These are phyloP conservation scores for Melampsora americana DNA, from an alignment of 1,284 basidiomycete genomes.

Conservation along the genomic window DNA sequence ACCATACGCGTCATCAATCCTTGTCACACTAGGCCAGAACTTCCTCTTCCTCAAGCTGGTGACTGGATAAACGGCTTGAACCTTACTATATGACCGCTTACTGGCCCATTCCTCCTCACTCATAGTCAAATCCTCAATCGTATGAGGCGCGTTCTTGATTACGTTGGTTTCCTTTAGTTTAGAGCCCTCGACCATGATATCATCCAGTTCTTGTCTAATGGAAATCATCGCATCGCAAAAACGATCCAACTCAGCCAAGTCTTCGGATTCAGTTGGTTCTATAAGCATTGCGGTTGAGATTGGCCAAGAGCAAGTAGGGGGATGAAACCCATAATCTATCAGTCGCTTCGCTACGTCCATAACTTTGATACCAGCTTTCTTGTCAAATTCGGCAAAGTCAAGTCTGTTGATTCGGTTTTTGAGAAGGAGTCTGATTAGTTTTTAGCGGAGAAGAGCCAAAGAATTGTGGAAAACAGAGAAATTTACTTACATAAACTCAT, in stretches of 20 bases:
- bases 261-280: conserved; percentile 91
- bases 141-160: conserved; percentile 90
- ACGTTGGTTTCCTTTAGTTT: conserved; percentile 72
- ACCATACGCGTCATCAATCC: conserved; percentile 71
- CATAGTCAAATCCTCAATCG: conserved; percentile 68
- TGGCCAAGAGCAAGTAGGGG: conserved; percentile 89
- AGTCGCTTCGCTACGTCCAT: conserved; percentile 93
- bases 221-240: conserved; percentile 97
- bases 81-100: conserved; percentile 56
- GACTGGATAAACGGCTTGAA: conserved; percentile 75
- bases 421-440: neutral
- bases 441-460: neutral
- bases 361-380: conserved; percentile 80
- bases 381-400: conserved; percentile 91
- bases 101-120: conserved; percentile 76
- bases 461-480: neutral
- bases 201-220: conserved; percentile 85
- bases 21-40: conserved; percentile 87
- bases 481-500: conserved; percentile 69
- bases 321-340: conserved; percentile 76
- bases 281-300: conserved; percentile 86
- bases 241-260: conserved; percentile 82
- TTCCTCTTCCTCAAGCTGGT: conserved; percentile 75
- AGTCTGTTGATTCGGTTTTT: conserved; percentile 57
- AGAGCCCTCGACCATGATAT: conserved; percentile 76